phyloP scores from a whole-genome alignment of 306 rosid genomes.

The Cucurbita argyrosperma region DNA sequence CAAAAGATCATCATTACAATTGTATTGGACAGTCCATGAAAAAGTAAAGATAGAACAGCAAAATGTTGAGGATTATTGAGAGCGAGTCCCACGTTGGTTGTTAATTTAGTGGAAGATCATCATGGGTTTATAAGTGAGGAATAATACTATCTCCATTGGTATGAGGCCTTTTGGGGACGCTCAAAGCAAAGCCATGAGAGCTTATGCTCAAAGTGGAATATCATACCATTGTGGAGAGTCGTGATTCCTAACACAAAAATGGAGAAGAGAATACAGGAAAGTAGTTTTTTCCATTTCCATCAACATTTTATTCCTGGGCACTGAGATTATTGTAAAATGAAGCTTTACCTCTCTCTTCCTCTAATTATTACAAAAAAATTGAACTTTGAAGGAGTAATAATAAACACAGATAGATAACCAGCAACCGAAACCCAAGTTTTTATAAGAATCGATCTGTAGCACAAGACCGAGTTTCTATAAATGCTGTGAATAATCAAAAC shows the following conservation, averaged over 20 bases:
- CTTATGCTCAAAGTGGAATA: too few relatives aligned
- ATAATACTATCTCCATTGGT: too few relatives aligned
- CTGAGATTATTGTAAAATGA: neutral
- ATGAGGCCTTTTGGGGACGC: too few relatives aligned
- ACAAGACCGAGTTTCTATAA: neutral
- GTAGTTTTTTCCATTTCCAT: neutral
- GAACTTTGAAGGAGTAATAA: neutral
- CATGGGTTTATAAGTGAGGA: too few relatives aligned
- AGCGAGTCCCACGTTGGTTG: too few relatives aligned
- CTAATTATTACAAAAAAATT: neutral
- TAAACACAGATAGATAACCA: neutral
- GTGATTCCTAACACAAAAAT: neutral
- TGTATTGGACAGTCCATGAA: neutral
- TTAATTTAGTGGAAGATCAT: too few relatives aligned
- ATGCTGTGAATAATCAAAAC: neutral
- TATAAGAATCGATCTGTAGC: neutral
- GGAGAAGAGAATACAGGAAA: neutral
- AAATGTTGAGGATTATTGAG: too few relatives aligned
- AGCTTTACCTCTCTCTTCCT: neutral
- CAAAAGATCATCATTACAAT: neutral
- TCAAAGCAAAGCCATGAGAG: too few relatives aligned
- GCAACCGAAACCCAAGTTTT: neutral
- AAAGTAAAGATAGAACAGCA: neutral
- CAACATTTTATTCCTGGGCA: neutral
- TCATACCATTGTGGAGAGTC: too few relatives aligned